Evolutionary conservation across 225 moss, liverwort and hornwort genomes (phyloP), one percentile per base, ranked within the genome.

Genomic region (Climacium dendroides): DNA sequence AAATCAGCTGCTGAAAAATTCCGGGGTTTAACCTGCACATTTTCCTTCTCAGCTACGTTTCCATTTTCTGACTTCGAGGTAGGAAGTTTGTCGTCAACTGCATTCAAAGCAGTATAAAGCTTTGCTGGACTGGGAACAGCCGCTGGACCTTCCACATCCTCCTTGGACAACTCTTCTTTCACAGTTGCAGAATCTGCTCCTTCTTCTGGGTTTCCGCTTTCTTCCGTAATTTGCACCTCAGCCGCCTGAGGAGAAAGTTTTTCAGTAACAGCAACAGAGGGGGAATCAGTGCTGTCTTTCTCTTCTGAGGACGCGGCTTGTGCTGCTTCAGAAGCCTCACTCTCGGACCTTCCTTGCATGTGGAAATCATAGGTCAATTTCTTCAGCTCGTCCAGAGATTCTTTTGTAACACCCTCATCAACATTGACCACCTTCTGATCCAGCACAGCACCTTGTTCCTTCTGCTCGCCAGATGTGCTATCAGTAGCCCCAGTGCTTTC

Each of bases 41-140:
- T 78, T 43, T 88, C 86, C 48, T 72, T 73, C 85, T 89, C 91
- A 62, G 52, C 86, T 43, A 32, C 82, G n/a, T 48, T 79, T 47
- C 91, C 91, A 82, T 86, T 89, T 87, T 89, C 89, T 66, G 80
- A 58, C 78, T 87, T 92, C 70, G 85, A 50, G 48, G 77, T 15
- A 85, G 92, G 89, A 72, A 45, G 70, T 43, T 92, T 85, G 47
- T 65, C 86, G 80, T 91, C 93, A 78, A 85, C 88, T 85, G 91
- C 90, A 61, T 90, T 92, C 59, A 91, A 89, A 87, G 87, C 89
- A 84, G 89, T 78, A 45, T 32, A 78, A 82, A 92, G 87, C 57
- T 93, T 89, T 62, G 89, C 92, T 67, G 93, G 92, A 80, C 87
- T 93, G 11, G 92, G 82, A 53, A 88, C 86, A 85, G 82, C 90